These are phyloP conservation scores for Corchorus capsularis DNA, from an alignment of 345 rosid genomes.

Conservation along the genomic window DNA sequence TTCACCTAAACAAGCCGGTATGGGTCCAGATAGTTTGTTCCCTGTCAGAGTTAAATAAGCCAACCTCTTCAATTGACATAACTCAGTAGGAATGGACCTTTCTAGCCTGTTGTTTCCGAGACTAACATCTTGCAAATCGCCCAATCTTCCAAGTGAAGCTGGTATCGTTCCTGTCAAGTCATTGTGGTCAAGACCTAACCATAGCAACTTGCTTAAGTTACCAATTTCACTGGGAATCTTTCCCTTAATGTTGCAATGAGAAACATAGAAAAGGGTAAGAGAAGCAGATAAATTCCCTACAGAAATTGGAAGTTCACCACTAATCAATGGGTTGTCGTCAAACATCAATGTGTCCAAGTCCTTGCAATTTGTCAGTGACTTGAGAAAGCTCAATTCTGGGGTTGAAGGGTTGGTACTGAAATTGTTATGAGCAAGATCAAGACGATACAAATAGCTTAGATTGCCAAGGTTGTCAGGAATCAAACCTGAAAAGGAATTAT, in stretches of 20 bases:
- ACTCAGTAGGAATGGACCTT: background rate
- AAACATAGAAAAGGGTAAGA: too few species aligned
- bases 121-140: background rate
- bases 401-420: background rate
- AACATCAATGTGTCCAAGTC: background rate
- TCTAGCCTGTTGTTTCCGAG: background rate
- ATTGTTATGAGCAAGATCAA: constrained; percentile 7
- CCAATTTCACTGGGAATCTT: too few species aligned
- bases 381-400: constrained; percentile 12
- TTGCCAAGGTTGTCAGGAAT: background rate
- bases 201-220: background rate
- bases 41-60: background rate
- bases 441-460: background rate
- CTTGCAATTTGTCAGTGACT: constrained; percentile 9
- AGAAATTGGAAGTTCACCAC: too few species aligned
- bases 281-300: too few species aligned
- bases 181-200: constrained; percentile 4
- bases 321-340: too few species aligned
- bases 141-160: background rate
- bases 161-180: constrained; percentile 13
- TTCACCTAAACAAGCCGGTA: constrained; percentile 13
- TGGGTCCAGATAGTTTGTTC: background rate
- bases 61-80: constrained; percentile 3
- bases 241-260: too few species aligned
- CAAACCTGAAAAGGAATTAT: constrained; percentile 6